Base-by-base conservation (phyloP, 2,329 filamentous ascomycete species). In the Fusarium penzigii region DNA sequence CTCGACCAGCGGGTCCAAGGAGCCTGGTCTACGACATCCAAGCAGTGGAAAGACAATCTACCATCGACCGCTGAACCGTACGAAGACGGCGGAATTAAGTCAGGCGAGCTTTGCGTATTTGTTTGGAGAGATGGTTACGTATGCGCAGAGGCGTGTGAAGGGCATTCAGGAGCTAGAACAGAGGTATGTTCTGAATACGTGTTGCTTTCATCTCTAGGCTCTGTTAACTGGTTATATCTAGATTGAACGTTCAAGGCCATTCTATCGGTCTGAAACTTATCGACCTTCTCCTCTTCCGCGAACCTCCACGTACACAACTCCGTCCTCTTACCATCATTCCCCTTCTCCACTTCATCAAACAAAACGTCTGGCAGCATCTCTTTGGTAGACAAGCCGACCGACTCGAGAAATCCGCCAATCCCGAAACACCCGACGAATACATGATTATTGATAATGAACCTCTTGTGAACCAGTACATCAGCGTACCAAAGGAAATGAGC, bases 391-490 rank as follows among this genome's bases (percentile, higher is more conserved):
- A 92, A 50, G 94, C 94, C 29, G 93, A 97, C 75, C 89, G 91
- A 16, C 85, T 99, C 52, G 94, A 99, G 76, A 92, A 94, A 75
- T 90, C 86, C 53, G 86, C 86, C 48, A 87, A 90, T 65, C 87
- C 89, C 9, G 84, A 87, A 48, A 93, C 92, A 47, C 87, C 90
- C 9, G 91, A 94, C 64, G 93, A 97, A 77, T 99, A 97, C 79
- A 97, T 99, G 93, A 94, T 99, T 65, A 90, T 92, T 65, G 94
- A 99, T 75, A 97, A 99, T 74, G 94, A 97, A 70, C 94, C 94
- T 17, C 80, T 97, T 46, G 93, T 97, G 39, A 97, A 97, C 73
- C 87, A 88, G 57, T 97, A 94, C 75, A 89, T 99, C 68, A 91
- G 86, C 65, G 88, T 97, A 48, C 94, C 94, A 14, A 88, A 88